Conservation (phyloP, 148 eudicot genomes). For the Amaranthus cruentus region DNA sequence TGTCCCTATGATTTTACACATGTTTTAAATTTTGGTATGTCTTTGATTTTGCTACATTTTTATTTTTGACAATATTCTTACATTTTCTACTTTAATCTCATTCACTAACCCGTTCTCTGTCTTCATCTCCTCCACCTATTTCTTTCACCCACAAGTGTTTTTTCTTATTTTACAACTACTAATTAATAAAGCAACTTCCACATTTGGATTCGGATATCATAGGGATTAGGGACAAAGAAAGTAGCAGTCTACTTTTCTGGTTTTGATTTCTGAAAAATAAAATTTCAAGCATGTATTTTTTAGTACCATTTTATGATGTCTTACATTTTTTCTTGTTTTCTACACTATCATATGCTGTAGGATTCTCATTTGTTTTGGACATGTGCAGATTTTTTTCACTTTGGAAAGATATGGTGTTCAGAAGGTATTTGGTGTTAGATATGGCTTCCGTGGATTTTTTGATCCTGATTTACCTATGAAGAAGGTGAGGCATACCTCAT, state of each 20-base stretch:
- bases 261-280: not conserved
- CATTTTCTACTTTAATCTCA: too few relatives aligned
- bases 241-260: not conserved
- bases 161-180: too few relatives aligned
- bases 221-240: too few relatives aligned
- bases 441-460: constrained; percentile 48
- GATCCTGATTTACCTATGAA: constrained; percentile 46
- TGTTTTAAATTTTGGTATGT: too few relatives aligned
- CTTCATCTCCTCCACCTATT: not conserved
- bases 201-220: too few relatives aligned
- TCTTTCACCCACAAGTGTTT: not conserved
- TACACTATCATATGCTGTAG: not conserved
- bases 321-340: not conserved
- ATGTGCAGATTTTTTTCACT: constrained; percentile 41
- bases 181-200: too few relatives aligned
- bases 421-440: constrained; percentile 39
- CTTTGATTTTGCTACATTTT: too few relatives aligned
- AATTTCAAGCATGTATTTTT: not conserved
- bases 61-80: too few relatives aligned
- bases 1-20: too few relatives aligned
- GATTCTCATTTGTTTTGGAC: constrained; percentile 7
- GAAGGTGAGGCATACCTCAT: constrained; percentile 31
- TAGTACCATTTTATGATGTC: not conserved
- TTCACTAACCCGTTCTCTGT: too few relatives aligned
- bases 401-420: constrained; percentile 50